Evolutionary conservation across 208 protist genomes (phyloP).

Genomic region (Giardia duodenalis): DNA sequence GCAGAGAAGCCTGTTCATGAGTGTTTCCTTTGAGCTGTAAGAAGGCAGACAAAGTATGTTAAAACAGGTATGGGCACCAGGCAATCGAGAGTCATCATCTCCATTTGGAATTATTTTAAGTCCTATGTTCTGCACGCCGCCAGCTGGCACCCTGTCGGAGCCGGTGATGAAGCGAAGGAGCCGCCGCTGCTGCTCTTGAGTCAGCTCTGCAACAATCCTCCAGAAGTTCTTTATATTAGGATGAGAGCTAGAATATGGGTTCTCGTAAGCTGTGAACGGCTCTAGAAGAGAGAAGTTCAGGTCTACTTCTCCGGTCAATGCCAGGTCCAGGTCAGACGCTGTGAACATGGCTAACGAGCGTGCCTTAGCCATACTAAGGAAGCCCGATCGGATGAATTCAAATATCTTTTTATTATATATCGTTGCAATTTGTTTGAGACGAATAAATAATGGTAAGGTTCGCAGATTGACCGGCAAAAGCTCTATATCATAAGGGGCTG

Average conservation of each 20-base stretch:
- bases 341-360: constrained; percentile 45
- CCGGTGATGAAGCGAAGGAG: constrained; percentile 54
- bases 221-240: constrained; percentile 36
- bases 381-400: constrained; percentile 12
- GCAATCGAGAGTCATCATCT: constrained; percentile 49
- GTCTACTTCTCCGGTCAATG: constrained; percentile 52
- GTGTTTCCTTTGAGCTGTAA: constrained; percentile 55
- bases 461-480: constrained; percentile 44
- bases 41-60: constrained; percentile 61
- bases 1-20: constrained; percentile 47
- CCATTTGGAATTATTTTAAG: constrained; percentile 50
- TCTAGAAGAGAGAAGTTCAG: constrained; percentile 59
- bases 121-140: constrained; percentile 46
- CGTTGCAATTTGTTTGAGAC: constrained; percentile 51
- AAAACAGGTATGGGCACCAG: constrained; percentile 66
- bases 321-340: constrained; percentile 55
- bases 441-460: constrained; percentile 57
- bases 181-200: constrained; percentile 45
- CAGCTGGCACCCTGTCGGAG: constrained; percentile 52
- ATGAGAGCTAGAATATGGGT: constrained; percentile 41
- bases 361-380: neutral
- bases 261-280: constrained; percentile 49
- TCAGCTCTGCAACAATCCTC: constrained; percentile 39
- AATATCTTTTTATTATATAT: constrained; percentile 45
- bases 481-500: neutral